Conservation (phyloP, 1,284 basidiomycete species). For the Boletellus deceptivus region DNA sequence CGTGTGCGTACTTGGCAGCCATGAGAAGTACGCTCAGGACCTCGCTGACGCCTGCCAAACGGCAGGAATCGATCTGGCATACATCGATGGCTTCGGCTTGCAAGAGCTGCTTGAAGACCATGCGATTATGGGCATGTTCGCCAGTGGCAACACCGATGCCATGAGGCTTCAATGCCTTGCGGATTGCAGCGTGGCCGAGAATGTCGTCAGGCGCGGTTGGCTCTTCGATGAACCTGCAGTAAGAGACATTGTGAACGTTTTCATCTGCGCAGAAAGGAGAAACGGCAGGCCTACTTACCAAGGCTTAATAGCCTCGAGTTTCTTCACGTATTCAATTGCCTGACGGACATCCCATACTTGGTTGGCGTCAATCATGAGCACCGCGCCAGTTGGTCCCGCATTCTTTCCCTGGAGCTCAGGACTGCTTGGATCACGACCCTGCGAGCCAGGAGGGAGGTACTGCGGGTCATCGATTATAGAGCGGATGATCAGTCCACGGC, state of each 20-base stretch:
- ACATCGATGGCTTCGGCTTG: constrained; percentile 89
- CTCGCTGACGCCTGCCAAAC: constrained; percentile 91
- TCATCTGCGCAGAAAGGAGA: neutral
- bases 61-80: constrained; percentile 94
- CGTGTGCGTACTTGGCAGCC: constrained; percentile 73
- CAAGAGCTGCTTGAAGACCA: constrained; percentile 96
- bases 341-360: constrained; percentile 95
- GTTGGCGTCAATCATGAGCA: constrained; percentile 97
- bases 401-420: constrained; percentile 81
- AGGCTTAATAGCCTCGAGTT: constrained; percentile 81
- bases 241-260: constrained; percentile 1
- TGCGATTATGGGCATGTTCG: constrained; percentile 94
- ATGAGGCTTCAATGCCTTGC: constrained; percentile 75
- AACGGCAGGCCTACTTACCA: constrained; percentile 52
- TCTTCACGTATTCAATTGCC: constrained; percentile 89
- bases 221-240: constrained; percentile 88
- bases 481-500: constrained; percentile 84
- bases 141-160: constrained; percentile 94
- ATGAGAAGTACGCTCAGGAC: constrained; percentile 91
- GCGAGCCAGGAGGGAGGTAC: constrained; percentile 55
- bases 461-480: constrained; percentile 92
- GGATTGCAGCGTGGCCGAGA: constrained; percentile 80
- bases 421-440: constrained; percentile 62
- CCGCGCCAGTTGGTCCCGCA: constrained; percentile 89
- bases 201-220: constrained; percentile 93